Evolutionary conservation across 257 asterid species (phyloP).

Genomic region (Linaria vulgaris): DNA sequence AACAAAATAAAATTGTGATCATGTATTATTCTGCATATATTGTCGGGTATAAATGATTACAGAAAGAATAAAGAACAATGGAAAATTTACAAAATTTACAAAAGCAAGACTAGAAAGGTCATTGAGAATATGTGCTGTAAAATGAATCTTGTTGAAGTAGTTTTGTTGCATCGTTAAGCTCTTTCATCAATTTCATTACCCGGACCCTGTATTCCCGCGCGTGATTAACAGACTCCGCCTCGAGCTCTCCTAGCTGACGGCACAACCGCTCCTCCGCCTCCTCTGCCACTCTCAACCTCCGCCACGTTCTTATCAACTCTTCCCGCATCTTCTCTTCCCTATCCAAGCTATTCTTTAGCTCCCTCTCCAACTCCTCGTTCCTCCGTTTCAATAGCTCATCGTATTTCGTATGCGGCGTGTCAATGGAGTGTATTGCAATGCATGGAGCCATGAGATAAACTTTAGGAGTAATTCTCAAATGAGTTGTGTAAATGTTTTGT

Average conservation of each 20-base stretch:
- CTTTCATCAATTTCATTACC: conserved; percentile 44
- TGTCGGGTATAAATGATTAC: background rate
- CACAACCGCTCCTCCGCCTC: conserved; percentile 90
- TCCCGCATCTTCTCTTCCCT: conserved; percentile 55
- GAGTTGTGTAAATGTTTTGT: too few species aligned
- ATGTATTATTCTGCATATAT: too few species aligned
- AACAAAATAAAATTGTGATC: background rate
- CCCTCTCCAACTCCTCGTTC: conserved; percentile 70
- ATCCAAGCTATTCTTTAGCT: conserved; percentile 47
- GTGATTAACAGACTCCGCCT: conserved; percentile 71
- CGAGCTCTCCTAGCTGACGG: conserved; percentile 77
- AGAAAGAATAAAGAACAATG: background rate
- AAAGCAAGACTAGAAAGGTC: background rate
- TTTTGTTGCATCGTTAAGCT: conserved; percentile 42
- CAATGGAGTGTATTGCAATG: too few species aligned
- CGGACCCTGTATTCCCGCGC: conserved; percentile 50
- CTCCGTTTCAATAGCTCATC: conserved; percentile 42
- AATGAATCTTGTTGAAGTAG: conserved; percentile 30
- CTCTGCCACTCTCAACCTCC: conserved; percentile 71
- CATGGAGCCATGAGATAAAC: too few species aligned
- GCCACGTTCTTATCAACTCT: conserved; percentile 40
- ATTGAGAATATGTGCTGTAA: conserved; percentile 25
- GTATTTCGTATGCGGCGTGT: too few species aligned
- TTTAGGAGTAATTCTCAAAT: too few species aligned
- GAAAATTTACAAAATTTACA: too few species aligned